Evolutionary conservation across 1,284 basidiomycete genomes (phyloP).

Genomic region (Tylopilus sp.): DNA sequence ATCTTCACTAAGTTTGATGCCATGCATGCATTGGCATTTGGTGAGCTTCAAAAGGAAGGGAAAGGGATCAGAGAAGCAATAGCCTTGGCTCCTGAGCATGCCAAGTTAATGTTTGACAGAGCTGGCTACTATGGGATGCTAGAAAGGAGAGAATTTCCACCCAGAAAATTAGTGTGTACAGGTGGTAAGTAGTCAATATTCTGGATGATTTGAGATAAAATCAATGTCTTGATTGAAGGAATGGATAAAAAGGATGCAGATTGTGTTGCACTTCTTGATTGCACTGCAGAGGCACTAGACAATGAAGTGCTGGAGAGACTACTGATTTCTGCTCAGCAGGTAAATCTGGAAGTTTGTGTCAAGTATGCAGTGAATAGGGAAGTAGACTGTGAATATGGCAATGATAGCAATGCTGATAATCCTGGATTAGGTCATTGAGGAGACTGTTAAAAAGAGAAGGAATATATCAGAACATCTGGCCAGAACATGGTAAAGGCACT

Average conservation of each 20-base stretch:
- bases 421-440: neutral
- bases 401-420: neutral
- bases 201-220: neutral
- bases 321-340: constrained; percentile 4
- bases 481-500: neutral
- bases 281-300: too few relatives aligned
- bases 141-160: neutral
- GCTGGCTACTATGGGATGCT: constrained; percentile 1
- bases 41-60: neutral
- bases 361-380: constrained; percentile 1
- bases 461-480: too few relatives aligned
- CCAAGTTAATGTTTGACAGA: neutral
- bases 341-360: neutral
- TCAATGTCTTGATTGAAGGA: neutral
- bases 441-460: neutral
- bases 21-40: constrained; percentile 2
- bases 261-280: neutral
- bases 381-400: too few relatives aligned
- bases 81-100: neutral
- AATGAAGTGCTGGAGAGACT: constrained; percentile 3
- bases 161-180: too few relatives aligned
- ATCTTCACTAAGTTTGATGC: constrained; percentile 18
- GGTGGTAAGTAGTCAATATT: neutral
- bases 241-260: neutral
- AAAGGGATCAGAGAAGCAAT: neutral